phyloP scores from a whole-genome alignment of 2,329 filamentous ascomycete genomes.

The Dendrostoma leiphaemia region DNA sequence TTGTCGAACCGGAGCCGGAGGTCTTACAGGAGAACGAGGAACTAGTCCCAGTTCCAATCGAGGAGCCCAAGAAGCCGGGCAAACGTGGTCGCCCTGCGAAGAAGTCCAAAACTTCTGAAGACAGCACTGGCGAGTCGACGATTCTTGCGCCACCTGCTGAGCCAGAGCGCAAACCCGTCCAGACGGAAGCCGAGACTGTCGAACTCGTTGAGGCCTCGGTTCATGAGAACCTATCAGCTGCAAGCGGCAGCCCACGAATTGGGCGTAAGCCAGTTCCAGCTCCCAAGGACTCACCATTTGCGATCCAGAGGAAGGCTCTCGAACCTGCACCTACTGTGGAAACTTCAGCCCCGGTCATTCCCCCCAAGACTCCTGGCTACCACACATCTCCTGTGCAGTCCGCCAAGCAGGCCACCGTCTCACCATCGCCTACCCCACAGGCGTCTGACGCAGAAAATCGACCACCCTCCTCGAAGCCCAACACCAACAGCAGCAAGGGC shows the following conservation, averaged over 20 bases:
- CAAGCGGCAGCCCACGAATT: conserved; percentile 16
- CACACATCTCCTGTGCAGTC: conserved; percentile 43
- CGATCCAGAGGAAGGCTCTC: conserved; percentile 25
- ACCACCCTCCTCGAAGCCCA: conserved; percentile 65
- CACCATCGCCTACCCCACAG: conserved; percentile 68
- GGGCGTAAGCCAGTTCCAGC: conserved; percentile 12
- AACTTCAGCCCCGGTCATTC: conserved; percentile 14
- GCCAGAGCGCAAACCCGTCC: not conserved
- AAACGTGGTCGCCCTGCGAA: conserved; percentile 33
- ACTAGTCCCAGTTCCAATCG: conserved; percentile 19
- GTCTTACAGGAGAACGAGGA: conserved; percentile 21
- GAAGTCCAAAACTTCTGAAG: conserved; percentile 23
- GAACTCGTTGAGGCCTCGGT: conserved; percentile 11
- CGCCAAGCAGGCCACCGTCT: conserved; percentile 52
- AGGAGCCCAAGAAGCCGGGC: conserved; percentile 16
- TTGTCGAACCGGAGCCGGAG: conserved; percentile 17
- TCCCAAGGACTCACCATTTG: conserved; percentile 19
- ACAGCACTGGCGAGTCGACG: not conserved
- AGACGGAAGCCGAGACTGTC: conserved; percentile 16
- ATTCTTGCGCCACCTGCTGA: not conserved
- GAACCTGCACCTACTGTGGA: conserved; percentile 27
- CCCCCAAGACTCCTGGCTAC: conserved; percentile 40
- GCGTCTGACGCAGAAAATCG: conserved; percentile 80
- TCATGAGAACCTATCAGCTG: conserved; percentile 16
- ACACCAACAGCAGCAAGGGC: conserved; percentile 41